Conservation (phyloP, 2,329 filamentous ascomycete species). For the Aspergillus carbonarius region DNA sequence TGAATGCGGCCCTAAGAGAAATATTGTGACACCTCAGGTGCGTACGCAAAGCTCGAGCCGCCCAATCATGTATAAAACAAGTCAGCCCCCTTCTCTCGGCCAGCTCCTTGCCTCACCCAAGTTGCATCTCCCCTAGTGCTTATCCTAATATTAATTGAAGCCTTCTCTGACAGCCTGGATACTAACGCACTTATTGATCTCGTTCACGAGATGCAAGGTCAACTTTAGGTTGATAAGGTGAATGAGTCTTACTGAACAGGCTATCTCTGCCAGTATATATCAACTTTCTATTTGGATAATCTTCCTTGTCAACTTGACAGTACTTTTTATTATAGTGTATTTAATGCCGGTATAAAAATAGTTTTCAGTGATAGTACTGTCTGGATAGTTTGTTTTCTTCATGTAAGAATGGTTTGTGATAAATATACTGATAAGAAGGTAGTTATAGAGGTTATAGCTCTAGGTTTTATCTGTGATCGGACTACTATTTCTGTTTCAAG, state of each 20-base stretch:
- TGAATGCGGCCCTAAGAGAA: too few relatives aligned
- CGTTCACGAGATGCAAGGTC: constrained; percentile 18
- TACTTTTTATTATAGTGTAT: constrained; percentile 33
- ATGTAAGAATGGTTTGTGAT: constrained; percentile 28
- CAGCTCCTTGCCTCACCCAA: background rate
- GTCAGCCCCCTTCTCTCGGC: background rate
- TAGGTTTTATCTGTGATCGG: constrained; percentile 24
- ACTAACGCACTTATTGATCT: constrained; percentile 23
- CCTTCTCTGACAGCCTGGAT: constrained; percentile 19
- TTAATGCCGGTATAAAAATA: constrained; percentile 35
- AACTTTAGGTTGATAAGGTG: constrained; percentile 26
- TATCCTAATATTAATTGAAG: background rate
- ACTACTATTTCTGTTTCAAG: constrained; percentile 29
- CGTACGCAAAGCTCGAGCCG: background rate
- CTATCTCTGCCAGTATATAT: constrained; percentile 32
- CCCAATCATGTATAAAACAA: background rate
- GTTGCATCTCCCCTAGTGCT: background rate
- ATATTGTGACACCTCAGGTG: background rate
- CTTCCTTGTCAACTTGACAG: constrained; percentile 34
- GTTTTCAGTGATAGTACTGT: constrained; percentile 28
- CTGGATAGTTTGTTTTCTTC: constrained; percentile 34
- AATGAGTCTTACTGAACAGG: constrained; percentile 19
- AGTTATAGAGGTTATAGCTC: constrained; percentile 30
- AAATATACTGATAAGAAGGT: constrained; percentile 31
- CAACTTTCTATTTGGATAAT: constrained; percentile 34